Conservation (phyloP, 164 flowering plant genomes). For the Brasenia schreberi region DNA sequence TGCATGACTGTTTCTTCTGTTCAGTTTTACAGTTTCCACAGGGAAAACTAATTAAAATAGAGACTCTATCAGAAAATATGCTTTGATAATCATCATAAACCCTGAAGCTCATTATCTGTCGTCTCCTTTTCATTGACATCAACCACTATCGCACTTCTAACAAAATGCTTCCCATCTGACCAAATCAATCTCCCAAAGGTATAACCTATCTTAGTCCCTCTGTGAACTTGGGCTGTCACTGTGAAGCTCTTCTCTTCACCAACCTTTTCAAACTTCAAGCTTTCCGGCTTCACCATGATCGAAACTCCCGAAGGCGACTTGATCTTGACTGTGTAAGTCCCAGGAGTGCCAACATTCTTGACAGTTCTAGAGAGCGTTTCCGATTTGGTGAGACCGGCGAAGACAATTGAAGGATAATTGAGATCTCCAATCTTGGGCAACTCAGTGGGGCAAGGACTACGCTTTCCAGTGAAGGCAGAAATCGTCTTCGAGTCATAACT, state of each 20-base stretch:
- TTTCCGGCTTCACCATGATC: not conserved
- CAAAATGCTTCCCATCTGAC: slow-evolving; percentile 2
- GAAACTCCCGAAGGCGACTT: not conserved
- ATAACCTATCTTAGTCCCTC: not conserved
- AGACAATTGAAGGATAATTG: slow-evolving; percentile 1
- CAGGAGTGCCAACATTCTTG: slow-evolving; percentile 3
- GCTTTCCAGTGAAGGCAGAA: not conserved
- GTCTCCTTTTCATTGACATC: too few relatives aligned
- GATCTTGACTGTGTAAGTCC: slow-evolving; percentile 1
- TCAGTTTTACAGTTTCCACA: not conserved
- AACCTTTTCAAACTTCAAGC: not conserved
- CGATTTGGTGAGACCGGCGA: not conserved
- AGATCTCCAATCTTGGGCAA: not conserved
- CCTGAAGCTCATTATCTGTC: not conserved
- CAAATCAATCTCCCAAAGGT: slow-evolving; percentile 1
- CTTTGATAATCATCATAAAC: too few relatives aligned
- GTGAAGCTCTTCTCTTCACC: not conserved
- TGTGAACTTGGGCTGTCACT: not conserved
- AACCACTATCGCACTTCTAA: slow-evolving; percentile 3
- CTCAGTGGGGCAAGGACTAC: not conserved
- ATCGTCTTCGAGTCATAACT: not conserved
- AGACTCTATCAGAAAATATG: too few relatives aligned
- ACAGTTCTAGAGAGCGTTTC: not conserved
- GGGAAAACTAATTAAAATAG: not conserved
- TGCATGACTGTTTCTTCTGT: not conserved